Conservation (phyloP, 768 basidiomycete species). For the Lactifluus pinguis region DNA sequence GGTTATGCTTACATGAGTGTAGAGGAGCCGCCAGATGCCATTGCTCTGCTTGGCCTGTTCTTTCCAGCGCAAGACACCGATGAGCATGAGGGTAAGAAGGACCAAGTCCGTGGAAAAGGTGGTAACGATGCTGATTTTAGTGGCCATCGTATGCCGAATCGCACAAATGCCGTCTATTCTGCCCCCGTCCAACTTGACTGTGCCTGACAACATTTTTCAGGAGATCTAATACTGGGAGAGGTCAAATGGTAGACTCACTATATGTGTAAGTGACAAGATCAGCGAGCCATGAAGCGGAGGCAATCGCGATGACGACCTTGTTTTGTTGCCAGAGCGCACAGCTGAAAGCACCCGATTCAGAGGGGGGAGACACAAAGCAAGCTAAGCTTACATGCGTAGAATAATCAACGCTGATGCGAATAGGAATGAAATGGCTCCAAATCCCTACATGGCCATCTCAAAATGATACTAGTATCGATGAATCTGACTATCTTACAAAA, state of each 20-base stretch:
- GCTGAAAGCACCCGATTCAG: not conserved
- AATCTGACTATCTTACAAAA: not conserved
- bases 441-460: not conserved
- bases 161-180: not conserved
- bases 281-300: not conserved
- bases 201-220: not conserved
- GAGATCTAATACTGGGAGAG: not conserved
- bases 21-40: conserved; percentile 1
- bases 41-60: not conserved
- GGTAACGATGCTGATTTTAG: not conserved
- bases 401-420: conserved; percentile 11
- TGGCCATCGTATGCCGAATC: not conserved
- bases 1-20: not conserved
- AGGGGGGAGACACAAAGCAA: not conserved
- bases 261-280: not conserved
- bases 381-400: conserved; percentile 6
- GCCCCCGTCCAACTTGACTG: not conserved
- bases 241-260: not conserved
- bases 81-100: not conserved
- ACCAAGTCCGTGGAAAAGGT: not conserved
- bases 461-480: not conserved
- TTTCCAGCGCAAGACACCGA: conserved; percentile 4
- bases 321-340: conserved; percentile 1
- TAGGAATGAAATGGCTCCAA: not conserved
- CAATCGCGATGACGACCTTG: not conserved